Evolutionary conservation across 208 protist genomes (phyloP).

Genomic region (Crithidia brevicula): DNA sequence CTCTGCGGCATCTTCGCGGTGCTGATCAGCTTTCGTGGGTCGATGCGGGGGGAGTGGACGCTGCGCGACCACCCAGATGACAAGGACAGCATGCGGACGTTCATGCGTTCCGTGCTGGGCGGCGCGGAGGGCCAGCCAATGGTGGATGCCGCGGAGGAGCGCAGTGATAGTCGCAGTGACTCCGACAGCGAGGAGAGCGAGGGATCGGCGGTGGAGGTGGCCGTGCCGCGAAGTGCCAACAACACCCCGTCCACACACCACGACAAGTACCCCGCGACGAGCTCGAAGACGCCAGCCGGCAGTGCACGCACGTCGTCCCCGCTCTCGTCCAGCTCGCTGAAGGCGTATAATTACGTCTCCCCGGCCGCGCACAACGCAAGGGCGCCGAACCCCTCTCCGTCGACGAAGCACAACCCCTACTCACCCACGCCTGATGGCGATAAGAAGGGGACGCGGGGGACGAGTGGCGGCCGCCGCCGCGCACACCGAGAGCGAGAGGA

Average conservation of each 20-base stretch:
- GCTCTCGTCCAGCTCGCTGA: neutral
- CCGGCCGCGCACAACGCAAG: constrained; percentile 5
- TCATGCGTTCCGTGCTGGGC: neutral
- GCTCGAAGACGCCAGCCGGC: neutral
- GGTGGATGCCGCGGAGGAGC: neutral
- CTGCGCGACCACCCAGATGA: constrained; percentile 41
- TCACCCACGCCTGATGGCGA: neutral
- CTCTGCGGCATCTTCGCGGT: constrained; percentile 45
- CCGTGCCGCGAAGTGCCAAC: neutral
- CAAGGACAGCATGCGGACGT: neutral
- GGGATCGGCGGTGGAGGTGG: neutral
- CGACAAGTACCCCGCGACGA: neutral
- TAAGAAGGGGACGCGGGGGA: neutral
- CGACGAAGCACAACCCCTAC: neutral
- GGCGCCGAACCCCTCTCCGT: constrained; percentile 7
- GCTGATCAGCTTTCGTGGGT: constrained; percentile 33
- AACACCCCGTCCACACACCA: neutral
- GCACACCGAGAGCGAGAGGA: neutral
- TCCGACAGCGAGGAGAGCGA: neutral
- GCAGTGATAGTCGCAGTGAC: neutral
- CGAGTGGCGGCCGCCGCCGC: neutral
- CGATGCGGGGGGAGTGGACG: constrained; percentile 47
- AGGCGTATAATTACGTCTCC: neutral
- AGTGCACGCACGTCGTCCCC: constrained; percentile 4
- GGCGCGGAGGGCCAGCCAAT: neutral